Percentiles rank a stretch among this genome's conserved stretches.
Conservation (phyloP, 768 basidiomycete species). For the Mycena epipterygia region DNA sequence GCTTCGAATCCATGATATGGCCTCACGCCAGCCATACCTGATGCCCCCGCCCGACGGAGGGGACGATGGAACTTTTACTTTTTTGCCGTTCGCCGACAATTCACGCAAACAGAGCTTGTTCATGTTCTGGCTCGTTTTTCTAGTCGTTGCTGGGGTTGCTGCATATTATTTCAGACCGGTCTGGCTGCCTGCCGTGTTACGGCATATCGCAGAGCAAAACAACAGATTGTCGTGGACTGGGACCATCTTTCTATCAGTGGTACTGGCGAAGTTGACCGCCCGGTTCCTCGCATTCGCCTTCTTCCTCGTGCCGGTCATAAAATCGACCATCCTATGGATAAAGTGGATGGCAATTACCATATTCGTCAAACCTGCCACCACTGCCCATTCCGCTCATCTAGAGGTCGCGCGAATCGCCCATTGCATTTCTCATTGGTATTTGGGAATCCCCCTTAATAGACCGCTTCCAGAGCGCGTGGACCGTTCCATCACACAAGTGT, state of each 20-base stretch:
- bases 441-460: conserved; percentile 3
- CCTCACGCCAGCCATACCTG: conserved; percentile 29
- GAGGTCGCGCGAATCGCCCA: not conserved
- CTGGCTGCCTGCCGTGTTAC: conserved; percentile 13
- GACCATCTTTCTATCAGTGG: conserved; percentile 12
- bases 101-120: conserved; percentile 32
- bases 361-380: not conserved
- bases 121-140: conserved; percentile 29
- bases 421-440: conserved; percentile 19
- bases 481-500: conserved; percentile 4
- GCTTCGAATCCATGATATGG: conserved; percentile 24
- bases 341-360: conserved; percentile 6
- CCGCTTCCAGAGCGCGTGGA: conserved; percentile 11
- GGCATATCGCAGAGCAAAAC: conserved; percentile 18
- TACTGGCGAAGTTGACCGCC: conserved; percentile 19
- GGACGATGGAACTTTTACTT: conserved; percentile 20
- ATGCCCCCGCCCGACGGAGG: conserved; percentile 31
- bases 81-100: conserved; percentile 22
- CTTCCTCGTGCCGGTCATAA: not conserved
- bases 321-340: not conserved
- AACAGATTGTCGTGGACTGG: conserved; percentile 23
- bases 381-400: conserved; percentile 4
- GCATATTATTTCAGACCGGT: conserved; percentile 17
- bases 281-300: conserved; percentile 21
- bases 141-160: conserved; percentile 3